phyloP scores from a whole-genome alignment of 805 yeast genomes.

The Metschnikowia continentalis region DNA sequence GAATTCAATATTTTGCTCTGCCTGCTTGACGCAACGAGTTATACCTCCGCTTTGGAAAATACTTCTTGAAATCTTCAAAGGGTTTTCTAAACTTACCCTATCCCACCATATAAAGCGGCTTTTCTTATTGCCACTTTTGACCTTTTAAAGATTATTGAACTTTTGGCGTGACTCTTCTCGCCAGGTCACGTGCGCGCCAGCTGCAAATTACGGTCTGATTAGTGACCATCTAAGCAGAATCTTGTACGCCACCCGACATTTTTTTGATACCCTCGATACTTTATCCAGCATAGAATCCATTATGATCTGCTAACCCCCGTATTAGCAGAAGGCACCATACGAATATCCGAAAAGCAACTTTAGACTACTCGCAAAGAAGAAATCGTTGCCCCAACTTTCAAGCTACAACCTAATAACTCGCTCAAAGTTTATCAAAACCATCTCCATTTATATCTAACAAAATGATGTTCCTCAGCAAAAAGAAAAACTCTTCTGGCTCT shows the following conservation, averaged over 20 bases:
- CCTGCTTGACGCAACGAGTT: background rate
- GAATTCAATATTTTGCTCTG: background rate
- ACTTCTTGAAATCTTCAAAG: background rate
- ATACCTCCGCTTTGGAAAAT: background rate
- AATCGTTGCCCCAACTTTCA: background rate
- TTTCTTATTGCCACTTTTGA: background rate
- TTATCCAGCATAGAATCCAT: background rate
- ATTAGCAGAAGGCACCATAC: background rate
- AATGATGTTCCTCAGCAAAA: constrained; percentile 19
- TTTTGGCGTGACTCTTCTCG: background rate
- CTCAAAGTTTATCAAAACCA: background rate
- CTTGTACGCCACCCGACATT: background rate
- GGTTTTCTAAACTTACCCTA: background rate
- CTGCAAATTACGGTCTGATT: constrained; percentile 1
- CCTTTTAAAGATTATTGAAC: background rate
- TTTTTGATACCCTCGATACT: background rate
- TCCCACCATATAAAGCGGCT: background rate
- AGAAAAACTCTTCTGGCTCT: constrained; percentile 24
- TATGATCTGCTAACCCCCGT: constrained; percentile 2
- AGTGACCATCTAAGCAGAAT: background rate
- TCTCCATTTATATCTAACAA: background rate
- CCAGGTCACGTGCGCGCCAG: constrained; percentile 1
- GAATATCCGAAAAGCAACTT: background rate
- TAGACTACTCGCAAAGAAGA: background rate
- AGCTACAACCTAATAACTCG: background rate